A percentile compares a stretch with the other conserved stretches of the same genome.
These are phyloP conservation scores for Stereum hirsutum DNA, from an alignment of 1,284 basidiomycete species.

Conservation along the genomic window DNA sequence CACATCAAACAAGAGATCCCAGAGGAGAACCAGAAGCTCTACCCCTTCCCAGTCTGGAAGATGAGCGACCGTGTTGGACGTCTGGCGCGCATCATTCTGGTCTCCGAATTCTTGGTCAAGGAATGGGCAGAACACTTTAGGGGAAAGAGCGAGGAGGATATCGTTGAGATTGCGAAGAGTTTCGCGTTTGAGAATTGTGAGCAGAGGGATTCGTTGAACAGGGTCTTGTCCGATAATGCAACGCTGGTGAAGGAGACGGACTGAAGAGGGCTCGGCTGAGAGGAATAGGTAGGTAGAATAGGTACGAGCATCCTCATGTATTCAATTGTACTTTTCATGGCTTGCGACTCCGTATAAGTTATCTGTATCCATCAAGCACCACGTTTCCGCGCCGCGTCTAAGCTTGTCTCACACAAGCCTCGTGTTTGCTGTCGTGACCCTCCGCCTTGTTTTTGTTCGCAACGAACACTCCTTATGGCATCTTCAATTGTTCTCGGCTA, in stretches of 20 bases:
- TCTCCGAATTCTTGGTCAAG: constrained; percentile 53
- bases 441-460: too few relatives aligned
- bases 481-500: too few relatives aligned
- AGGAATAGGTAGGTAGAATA: too few relatives aligned
- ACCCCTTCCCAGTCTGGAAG: constrained; percentile 44
- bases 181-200: constrained; percentile 53
- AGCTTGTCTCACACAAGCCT: too few relatives aligned
- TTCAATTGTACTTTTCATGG: not conserved
- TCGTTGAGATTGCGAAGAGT: constrained; percentile 52
- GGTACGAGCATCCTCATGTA: not conserved
- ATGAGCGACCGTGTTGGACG: constrained; percentile 35
- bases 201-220: constrained; percentile 38
- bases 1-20: constrained; percentile 41
- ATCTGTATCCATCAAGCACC: too few relatives aligned
- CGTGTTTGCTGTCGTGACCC: too few relatives aligned
- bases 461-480: too few relatives aligned
- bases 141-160: constrained; percentile 41
- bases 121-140: constrained; percentile 61
- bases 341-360: not conserved
- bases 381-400: too few relatives aligned
- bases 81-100: constrained; percentile 50
- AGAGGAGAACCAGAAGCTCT: constrained; percentile 31
- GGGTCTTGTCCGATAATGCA: constrained; percentile 32
- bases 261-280: too few relatives aligned
- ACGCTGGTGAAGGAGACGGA: constrained; percentile 1